These are phyloP conservation scores for Panicum miliaceum DNA, from an alignment of 176 grass and related monocot genomes.

Conservation along the genomic window DNA sequence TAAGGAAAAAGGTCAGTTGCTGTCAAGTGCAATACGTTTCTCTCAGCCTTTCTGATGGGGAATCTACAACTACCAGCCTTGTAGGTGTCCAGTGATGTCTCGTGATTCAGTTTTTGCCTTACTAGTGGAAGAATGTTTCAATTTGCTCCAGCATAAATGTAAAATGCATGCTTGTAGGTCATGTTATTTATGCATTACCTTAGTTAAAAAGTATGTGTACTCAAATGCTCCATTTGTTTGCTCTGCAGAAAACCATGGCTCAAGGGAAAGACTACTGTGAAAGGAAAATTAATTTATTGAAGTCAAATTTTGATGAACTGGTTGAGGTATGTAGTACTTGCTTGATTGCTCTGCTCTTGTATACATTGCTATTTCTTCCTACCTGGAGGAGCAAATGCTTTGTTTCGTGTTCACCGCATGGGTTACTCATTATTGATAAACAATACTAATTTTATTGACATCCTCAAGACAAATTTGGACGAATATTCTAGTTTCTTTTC, in stretches of 20 bases:
- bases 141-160: background rate
- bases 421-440: background rate
- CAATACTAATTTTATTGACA: background rate
- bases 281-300: conserved; percentile 86
- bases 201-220: conserved; percentile 9
- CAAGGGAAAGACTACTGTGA: conserved; percentile 96
- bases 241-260: conserved; percentile 81
- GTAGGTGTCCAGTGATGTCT: background rate
- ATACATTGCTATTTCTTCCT: conserved; percentile 31
- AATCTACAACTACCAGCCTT: background rate
- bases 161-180: background rate
- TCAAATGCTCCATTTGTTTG: conserved; percentile 19
- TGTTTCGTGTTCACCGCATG: background rate
- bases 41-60: background rate
- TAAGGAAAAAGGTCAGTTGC: background rate
- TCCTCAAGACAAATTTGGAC: background rate
- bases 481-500: background rate
- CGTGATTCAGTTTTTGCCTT: background rate
- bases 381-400: conserved; percentile 4
- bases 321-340: conserved; percentile 77
- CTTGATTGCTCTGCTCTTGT: conserved; percentile 2
- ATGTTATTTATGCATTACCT: background rate
- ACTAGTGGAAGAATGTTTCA: background rate
- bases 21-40: background rate
- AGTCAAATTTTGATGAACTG: conserved; percentile 89